A percentile compares a stretch with the other conserved stretches of the same genome.
Evolutionary conservation across 1,139 yeast genomes (phyloP).

Genomic region (Debaryomyces subglobosus): DNA sequence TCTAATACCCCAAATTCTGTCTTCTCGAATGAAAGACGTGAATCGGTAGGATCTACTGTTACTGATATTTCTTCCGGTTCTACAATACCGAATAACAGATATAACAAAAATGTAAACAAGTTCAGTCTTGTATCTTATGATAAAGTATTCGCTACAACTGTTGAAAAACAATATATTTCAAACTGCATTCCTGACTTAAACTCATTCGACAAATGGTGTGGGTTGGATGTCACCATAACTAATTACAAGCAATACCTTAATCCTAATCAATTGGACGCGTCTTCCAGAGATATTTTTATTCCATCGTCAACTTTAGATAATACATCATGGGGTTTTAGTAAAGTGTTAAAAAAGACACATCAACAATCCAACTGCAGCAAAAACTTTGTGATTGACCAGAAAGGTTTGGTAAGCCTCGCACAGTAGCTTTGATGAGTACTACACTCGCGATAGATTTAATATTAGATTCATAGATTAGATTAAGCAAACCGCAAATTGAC

Average conservation of each 20-base stretch:
- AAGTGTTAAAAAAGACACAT: neutral
- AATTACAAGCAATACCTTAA: constrained; percentile 18
- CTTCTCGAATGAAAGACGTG: constrained; percentile 15
- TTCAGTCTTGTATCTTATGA: constrained; percentile 28
- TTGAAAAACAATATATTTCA: constrained; percentile 42
- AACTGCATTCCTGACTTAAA: constrained; percentile 45
- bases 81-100: neutral
- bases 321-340: neutral
- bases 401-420: constrained; percentile 34
- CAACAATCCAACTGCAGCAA: constrained; percentile 20
- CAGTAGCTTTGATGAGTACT: neutral
- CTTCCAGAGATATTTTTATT: constrained; percentile 7
- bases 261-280: constrained; percentile 3
- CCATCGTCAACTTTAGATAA: neutral
- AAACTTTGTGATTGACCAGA: constrained; percentile 33
- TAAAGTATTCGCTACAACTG: constrained; percentile 23
- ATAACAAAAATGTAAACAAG: constrained; percentile 18
- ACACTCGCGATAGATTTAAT: neutral
- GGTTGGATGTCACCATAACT: constrained; percentile 34
- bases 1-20: constrained; percentile 7
- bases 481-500: neutral
- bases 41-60: constrained; percentile 13
- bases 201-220: constrained; percentile 46
- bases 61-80: neutral
- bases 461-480: neutral